phyloP scores from a whole-genome alignment of 306 rosid species.

The Pyrus communis region DNA sequence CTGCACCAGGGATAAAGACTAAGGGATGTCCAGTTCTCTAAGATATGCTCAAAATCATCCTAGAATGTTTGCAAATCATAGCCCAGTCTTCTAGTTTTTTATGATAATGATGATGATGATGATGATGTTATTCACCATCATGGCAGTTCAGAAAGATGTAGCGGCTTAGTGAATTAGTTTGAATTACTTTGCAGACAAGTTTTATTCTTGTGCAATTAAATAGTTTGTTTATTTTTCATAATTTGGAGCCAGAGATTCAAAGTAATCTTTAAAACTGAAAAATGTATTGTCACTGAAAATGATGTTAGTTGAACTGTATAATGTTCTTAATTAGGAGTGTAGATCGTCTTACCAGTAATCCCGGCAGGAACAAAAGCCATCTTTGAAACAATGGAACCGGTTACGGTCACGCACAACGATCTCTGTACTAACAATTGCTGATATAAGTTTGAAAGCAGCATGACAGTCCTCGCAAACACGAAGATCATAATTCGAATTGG shows the following conservation, averaged over 20 bases:
- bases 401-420: constrained; percentile 40
- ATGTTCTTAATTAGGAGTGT: neutral
- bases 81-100: constrained; percentile 5
- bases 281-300: neutral
- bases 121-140: too few relatives aligned
- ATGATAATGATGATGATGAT: constrained; percentile 14
- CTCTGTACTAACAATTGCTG: constrained; percentile 27
- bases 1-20: constrained; percentile 38
- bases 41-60: constrained; percentile 25
- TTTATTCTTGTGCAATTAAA: neutral
- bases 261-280: neutral
- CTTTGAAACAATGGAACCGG: constrained; percentile 42
- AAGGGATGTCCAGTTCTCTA: constrained; percentile 50
- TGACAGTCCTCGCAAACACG: constrained; percentile 57
- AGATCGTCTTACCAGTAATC: constrained; percentile 36
- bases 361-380: constrained; percentile 36
- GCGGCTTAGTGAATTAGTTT: neutral
- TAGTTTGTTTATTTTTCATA: neutral
- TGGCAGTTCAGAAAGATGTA: too few relatives aligned
- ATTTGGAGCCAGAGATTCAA: neutral
- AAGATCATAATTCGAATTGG: constrained; percentile 51
- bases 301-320: neutral
- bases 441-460: constrained; percentile 34
- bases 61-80: neutral
- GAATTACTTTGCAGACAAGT: neutral